Evolutionary conservation across 2,329 filamentous ascomycete genomes (phyloP), one percentile per base, ranked within the genome.

Genomic region (Talaromyces rugulosus): DNA sequence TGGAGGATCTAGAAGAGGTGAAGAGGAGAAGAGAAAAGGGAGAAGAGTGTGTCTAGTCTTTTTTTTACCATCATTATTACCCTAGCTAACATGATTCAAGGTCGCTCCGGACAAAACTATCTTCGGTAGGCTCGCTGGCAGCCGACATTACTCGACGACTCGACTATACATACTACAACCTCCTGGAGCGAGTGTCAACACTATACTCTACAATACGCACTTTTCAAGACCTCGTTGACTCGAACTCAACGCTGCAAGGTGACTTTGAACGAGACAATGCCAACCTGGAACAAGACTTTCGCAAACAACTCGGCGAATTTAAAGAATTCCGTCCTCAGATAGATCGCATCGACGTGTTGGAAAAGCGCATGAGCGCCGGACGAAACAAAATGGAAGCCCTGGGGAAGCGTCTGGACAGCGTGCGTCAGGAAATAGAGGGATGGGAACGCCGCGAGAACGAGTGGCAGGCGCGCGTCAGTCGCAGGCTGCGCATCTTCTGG

Each of bases 1-100:
- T 68, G 69, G 70, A 69, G 28, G 75, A 78, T 60, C 64, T 80
- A 55, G 72, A 73, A 50, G 67, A 67, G 58, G 67, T 73, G 36
- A 74, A 65, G 58, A 86, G 90, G 70, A 80, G 81, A 57, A 95
- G 94, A 89, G 92, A 91, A 74, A 86, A 88, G 71, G 86, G 87
- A 62, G 90, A 92, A 68, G 86, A 87, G 72, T 93, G 86, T 73
- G 88, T 87, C 3, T 88, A 54, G 18, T 56, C 23, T 4, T 31
- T 31, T 5, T n/a, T 16, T 28, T 9, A 5, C 4, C n/a, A 14
- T 18, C 14, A 31, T 30, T 50, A 16, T 23, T 23, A 23, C 23
- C 23, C 52, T 60, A 57, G 56, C 50, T 59, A 12, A 31, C 31
- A 55, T 40, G 44, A 27, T 47, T 5, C 12, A 56, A 75, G 70